A percentile compares a stretch with the other conserved stretches of the same genome.
Evolutionary conservation across 2,329 filamentous ascomycete genomes (phyloP).

Genomic region (Penicillium carneum): DNA sequence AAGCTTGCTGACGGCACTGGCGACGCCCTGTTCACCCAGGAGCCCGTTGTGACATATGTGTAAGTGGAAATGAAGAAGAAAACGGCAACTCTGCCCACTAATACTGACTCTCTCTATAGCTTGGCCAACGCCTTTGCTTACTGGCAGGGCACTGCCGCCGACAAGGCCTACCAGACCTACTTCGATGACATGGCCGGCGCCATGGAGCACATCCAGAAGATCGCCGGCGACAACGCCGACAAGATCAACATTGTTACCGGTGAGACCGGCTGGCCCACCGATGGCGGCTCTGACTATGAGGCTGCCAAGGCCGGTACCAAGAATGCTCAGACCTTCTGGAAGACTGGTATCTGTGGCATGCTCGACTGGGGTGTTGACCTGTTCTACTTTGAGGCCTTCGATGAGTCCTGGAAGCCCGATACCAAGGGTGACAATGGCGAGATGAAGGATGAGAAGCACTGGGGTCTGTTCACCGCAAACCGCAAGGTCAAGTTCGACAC

Average conservation of each 20-base stretch:
- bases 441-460: conserved; percentile 69
- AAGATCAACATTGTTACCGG: conserved; percentile 72
- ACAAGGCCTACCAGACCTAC: conserved; percentile 68
- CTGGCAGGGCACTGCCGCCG: conserved; percentile 70
- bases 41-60: conserved; percentile 65
- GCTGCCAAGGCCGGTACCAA: conserved; percentile 65
- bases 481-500: conserved; percentile 65
- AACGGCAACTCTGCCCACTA: background rate
- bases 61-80: conserved; percentile 38
- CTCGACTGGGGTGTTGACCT: conserved; percentile 71
- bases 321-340: conserved; percentile 68
- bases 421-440: conserved; percentile 69
- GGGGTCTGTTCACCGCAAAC: conserved; percentile 71
- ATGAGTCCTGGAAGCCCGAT: conserved; percentile 74
- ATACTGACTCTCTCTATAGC: conserved; percentile 26
- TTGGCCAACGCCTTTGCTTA: conserved; percentile 75
- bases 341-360: conserved; percentile 68
- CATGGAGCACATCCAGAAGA: conserved; percentile 66
- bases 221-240: conserved; percentile 60
- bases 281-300: conserved; percentile 67
- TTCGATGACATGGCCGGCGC: conserved; percentile 73
- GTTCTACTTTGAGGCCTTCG: conserved; percentile 77
- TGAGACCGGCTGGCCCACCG: conserved; percentile 72
- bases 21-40: conserved; percentile 64
- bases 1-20: conserved; percentile 73